These are phyloP conservation scores for Xylaria digitata DNA, from an alignment of 2,329 filamentous ascomycete species.

Conservation along the genomic window DNA sequence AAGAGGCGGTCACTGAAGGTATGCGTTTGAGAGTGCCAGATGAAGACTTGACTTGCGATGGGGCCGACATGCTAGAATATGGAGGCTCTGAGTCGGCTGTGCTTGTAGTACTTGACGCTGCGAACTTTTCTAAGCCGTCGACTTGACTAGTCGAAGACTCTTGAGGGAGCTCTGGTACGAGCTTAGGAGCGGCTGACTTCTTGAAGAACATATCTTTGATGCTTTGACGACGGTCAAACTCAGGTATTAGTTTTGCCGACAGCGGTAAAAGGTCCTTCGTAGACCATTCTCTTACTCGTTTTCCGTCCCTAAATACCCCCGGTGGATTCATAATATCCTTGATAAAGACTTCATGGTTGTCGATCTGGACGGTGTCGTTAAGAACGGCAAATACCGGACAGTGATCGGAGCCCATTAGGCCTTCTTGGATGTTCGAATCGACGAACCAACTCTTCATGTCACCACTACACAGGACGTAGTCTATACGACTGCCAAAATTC, in stretches of 20 bases:
- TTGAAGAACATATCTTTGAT: constrained; percentile 94
- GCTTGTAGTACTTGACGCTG: constrained; percentile 17
- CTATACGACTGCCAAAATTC: constrained; percentile 92
- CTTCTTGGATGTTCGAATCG: constrained; percentile 89
- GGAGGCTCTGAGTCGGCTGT: constrained; percentile 40
- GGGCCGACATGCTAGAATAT: constrained; percentile 29
- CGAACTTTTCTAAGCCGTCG: constrained; percentile 3
- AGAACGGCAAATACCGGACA: constrained; percentile 89
- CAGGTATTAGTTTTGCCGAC: constrained; percentile 85
- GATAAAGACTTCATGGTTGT: constrained; percentile 64
- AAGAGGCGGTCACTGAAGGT: constrained; percentile 38
- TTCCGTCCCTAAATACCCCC: constrained; percentile 75
- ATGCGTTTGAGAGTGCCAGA: constrained; percentile 47
- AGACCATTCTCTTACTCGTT: constrained; percentile 73
- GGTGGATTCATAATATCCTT: constrained; percentile 81
- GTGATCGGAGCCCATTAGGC: constrained; percentile 93
- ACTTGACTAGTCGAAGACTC: constrained; percentile 19
- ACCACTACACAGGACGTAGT: constrained; percentile 88
- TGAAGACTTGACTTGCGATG: constrained; percentile 39
- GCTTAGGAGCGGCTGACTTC: constrained; percentile 55
- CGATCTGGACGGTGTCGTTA: constrained; percentile 68
- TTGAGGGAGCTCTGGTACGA: constrained; percentile 35
- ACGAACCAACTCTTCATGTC: constrained; percentile 83
- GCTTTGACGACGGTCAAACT: constrained; percentile 84
- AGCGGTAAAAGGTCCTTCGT: constrained; percentile 74